A percentile compares a stretch with the other conserved stretches of the same genome.
Conservation (phyloP, 228 moss, liverwort and hornwort species). For the Sphagnum magellanicum region DNA sequence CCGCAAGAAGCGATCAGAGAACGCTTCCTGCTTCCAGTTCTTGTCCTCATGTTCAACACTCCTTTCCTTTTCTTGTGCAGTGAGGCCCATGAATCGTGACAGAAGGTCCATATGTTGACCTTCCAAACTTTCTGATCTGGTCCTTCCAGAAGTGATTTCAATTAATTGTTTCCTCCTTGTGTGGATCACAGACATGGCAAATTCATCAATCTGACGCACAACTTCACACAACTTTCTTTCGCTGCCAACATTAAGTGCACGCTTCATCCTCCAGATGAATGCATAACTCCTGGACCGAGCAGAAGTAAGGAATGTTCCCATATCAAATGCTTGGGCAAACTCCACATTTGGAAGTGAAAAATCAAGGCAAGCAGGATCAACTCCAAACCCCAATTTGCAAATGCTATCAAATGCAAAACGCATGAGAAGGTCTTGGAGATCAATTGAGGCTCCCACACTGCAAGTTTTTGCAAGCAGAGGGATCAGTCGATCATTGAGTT, state of each 20-base stretch:
- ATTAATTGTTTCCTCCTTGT: slow-evolving; percentile 29
- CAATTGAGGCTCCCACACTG: slow-evolving; percentile 7
- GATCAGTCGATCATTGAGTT: slow-evolving; percentile 32
- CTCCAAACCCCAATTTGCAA: slow-evolving; percentile 46
- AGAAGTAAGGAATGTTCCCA: slow-evolving; percentile 9
- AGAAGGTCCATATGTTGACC: slow-evolving; percentile 34
- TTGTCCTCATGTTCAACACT: slow-evolving; percentile 24
- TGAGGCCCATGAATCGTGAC: slow-evolving; percentile 50
- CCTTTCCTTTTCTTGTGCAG: not conserved
- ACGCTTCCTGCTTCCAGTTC: slow-evolving; percentile 6
- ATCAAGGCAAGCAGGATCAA: slow-evolving; percentile 37
- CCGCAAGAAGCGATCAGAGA: slow-evolving; percentile 26
- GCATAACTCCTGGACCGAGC: slow-evolving; percentile 9
- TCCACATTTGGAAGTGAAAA: slow-evolving; percentile 29
- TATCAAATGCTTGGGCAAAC: slow-evolving; percentile 38
- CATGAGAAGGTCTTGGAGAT: slow-evolving; percentile 47
- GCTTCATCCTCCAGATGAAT: not conserved
- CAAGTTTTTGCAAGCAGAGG: slow-evolving; percentile 23
- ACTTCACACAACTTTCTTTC: slow-evolving; percentile 18
- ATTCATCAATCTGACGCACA: slow-evolving; percentile 24
- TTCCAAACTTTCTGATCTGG: too few species aligned
- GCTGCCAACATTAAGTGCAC: slow-evolving; percentile 13
- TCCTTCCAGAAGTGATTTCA: not conserved
- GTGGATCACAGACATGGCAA: slow-evolving; percentile 27
- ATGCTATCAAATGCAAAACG: slow-evolving; percentile 53